Base-by-base conservation (phyloP, 768 basidiomycete genomes). In the Mycena metata region DNA sequence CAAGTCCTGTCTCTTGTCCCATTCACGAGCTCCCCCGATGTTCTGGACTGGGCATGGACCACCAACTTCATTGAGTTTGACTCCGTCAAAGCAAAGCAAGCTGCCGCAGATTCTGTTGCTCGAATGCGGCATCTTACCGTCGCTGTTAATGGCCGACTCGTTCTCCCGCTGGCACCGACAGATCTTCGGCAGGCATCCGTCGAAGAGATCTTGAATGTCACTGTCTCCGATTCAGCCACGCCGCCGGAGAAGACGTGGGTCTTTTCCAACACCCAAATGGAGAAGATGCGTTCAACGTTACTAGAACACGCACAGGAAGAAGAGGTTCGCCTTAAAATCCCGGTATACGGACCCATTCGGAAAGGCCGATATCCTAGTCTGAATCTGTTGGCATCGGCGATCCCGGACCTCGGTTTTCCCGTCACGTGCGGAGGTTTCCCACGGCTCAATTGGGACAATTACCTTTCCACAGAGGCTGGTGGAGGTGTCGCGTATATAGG, bases 1-100 rank as follows among this genome's bases (percentile, higher is more conserved):
- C 73, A 76, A 30, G 61, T 74, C 6, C 64, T 76, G 35, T 72
- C 69, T 9, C 49, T 75, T 19, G 15, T 60, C 56, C 62, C 64
- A 26, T 49, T 26, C 26, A 2, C 23, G 12, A 39, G 36, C 16
- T 23, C 47, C 0, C 1, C 41, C 56, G 30, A 58, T 24, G 30
- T 3, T 58, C 56, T 50, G 24, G 26, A n/a, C n/a, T 74, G 72
- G 73, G 66, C 63, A 13, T 72, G 72, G 69, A 39, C 64, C 43
- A 62, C 66, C 3, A 19, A 66, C 24, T 75, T 59, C 59, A 63
- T 73, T 24, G 24, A 61, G 11, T 63, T 72, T n/a, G 42, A 73
- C 9, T 42, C 62, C 13, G 42, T 52, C 3, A 74, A 68, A 55
- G 23, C 62, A 19, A 59, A 59, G 24, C 58, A 46, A 5, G 24